Evolutionary conservation across 371 early-diverging fungal genomes (phyloP).

Genomic region (Blakeslea trispora): DNA sequence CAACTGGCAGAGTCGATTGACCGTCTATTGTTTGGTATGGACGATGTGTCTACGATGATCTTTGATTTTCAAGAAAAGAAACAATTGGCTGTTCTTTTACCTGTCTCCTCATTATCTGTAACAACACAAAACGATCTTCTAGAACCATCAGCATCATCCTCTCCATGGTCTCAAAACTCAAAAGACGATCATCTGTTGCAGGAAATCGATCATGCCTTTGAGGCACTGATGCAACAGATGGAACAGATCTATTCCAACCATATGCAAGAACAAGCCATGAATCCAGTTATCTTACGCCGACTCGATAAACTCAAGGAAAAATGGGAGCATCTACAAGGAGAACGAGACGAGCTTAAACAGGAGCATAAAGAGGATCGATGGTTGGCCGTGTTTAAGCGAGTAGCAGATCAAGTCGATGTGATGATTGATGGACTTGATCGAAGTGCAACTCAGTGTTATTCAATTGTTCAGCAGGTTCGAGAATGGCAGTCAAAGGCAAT

Average conservation of each 20-base stretch:
- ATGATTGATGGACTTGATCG: conserved; percentile 66
- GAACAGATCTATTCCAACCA: conserved; percentile 49
- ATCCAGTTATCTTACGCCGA: conserved; percentile 32
- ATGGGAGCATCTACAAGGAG: conserved; percentile 49
- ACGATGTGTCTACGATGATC: conserved; percentile 42
- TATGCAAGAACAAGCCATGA: too few relatives aligned
- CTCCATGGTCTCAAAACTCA: conserved; percentile 8
- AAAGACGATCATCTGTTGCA: conserved; percentile 31
- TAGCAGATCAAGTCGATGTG: conserved; percentile 58
- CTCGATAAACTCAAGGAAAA: conserved; percentile 40
- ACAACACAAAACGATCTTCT: not conserved
- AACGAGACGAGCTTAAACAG: conserved; percentile 54
- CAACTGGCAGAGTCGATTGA: conserved; percentile 31
- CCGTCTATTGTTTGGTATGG: conserved; percentile 33
- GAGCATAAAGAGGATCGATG: conserved; percentile 67
- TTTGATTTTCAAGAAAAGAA: conserved; percentile 51
- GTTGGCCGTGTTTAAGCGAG: conserved; percentile 62
- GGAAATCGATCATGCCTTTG: conserved; percentile 56
- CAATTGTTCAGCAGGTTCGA: conserved; percentile 47
- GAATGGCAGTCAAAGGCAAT: conserved; percentile 29
- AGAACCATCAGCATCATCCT: too few relatives aligned
- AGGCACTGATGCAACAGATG: conserved; percentile 50
- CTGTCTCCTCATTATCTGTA: too few relatives aligned
- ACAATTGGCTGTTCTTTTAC: too few relatives aligned
- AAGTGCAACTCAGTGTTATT: conserved; percentile 55